A percentile compares a stretch with the other conserved stretches of the same genome.
Evolutionary conservation across 2,329 filamentous ascomycete genomes (phyloP).

Genomic region (Venturia pyrina): DNA sequence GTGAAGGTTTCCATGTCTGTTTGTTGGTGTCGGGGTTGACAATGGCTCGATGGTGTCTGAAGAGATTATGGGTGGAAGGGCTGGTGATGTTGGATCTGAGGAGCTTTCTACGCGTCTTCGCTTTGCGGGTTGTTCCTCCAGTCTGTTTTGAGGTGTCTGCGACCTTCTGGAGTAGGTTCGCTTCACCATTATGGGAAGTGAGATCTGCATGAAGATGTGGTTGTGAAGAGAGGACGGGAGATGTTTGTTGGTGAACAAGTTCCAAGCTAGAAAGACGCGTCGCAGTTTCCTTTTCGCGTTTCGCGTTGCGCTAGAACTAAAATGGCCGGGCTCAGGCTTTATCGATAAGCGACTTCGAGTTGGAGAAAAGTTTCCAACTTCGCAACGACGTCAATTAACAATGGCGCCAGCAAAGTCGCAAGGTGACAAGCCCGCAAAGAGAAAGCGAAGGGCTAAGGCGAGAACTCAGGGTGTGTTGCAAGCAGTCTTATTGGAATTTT

Average conservation of each 20-base stretch:
- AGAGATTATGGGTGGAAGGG: background rate
- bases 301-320: too few species aligned
- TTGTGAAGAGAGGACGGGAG: background rate
- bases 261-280: background rate
- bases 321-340: background rate
- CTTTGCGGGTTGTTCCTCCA: background rate
- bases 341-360: background rate
- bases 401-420: background rate
- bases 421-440: background rate
- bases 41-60: slow-evolving; percentile 6
- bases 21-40: background rate
- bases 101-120: slow-evolving; percentile 5
- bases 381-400: background rate
- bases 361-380: background rate
- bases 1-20: background rate
- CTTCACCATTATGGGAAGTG: slow-evolving; percentile 9
- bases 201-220: background rate
- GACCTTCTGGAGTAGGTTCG: slow-evolving; percentile 7
- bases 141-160: background rate
- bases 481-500: background rate
- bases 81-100: background rate
- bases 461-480: slow-evolving; percentile 1
- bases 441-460: background rate
- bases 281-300: background rate
- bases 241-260: too few species aligned